phyloP scores from a whole-genome alignment of 2,329 filamentous ascomycete species.

The Talaromyces sp. region DNA sequence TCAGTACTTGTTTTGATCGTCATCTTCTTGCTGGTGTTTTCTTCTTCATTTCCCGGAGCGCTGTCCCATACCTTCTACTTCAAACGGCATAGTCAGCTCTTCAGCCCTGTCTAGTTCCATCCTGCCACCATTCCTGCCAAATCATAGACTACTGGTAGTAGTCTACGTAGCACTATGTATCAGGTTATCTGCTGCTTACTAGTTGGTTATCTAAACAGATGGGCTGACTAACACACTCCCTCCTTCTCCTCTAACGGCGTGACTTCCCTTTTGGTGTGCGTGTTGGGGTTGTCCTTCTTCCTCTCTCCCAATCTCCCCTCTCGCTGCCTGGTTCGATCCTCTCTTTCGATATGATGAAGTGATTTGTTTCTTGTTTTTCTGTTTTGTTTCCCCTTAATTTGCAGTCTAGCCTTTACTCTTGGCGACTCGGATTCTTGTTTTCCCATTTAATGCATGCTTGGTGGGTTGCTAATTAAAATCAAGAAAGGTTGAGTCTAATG shows the following conservation, averaged over 20 bases:
- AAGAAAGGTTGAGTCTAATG: not conserved
- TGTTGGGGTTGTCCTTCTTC: not conserved
- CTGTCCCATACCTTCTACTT: not conserved
- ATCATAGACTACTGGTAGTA: not conserved
- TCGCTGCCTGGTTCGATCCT: not conserved
- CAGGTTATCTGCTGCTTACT: not conserved
- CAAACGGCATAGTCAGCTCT: not conserved
- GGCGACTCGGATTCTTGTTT: not conserved
- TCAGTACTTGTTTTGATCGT: not conserved
- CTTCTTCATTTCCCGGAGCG: not conserved
- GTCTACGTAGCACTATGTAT: not conserved
- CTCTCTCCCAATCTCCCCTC: not conserved
- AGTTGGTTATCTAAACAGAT: not conserved
- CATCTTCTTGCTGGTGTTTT: not conserved
- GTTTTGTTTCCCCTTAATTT: not conserved
- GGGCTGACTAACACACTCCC: not conserved
- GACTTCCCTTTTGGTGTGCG: not conserved
- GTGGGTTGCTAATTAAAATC: not conserved
- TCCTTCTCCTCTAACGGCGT: not conserved
- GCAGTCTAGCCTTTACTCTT: not conserved
- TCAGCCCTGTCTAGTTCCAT: not conserved
- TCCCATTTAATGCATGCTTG: not conserved
- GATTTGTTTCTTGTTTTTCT: not conserved
- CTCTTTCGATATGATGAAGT: not conserved
- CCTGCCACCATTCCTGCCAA: not conserved